Evolutionary conservation across 495 filamentous ascomycete species (phyloP).

Genomic region (Aspergillus wentii): DNA sequence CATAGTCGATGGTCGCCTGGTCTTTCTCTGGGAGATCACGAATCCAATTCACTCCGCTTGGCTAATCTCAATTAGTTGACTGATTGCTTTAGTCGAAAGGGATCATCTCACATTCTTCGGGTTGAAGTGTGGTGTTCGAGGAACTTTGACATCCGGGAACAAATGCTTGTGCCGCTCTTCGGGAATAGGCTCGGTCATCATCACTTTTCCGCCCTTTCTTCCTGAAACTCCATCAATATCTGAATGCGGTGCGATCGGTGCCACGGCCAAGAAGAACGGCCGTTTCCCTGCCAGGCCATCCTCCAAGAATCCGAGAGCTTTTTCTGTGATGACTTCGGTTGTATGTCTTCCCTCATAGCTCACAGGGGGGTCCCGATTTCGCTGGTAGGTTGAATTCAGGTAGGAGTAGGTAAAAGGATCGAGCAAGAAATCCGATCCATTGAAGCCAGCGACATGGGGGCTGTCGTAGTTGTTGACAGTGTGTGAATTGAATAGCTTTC

Average conservation of each 20-base stretch:
- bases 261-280: constrained; percentile 66
- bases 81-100: constrained; percentile 37
- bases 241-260: constrained; percentile 63
- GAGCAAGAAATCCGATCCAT: constrained; percentile 51
- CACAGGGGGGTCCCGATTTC: constrained; percentile 46
- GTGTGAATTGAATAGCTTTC: constrained; percentile 61
- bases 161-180: constrained; percentile 31
- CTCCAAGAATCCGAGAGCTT: constrained; percentile 59
- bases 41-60: constrained; percentile 63
- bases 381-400: constrained; percentile 52
- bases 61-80: constrained; percentile 52
- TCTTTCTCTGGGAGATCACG: constrained; percentile 45
- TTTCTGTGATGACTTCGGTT: constrained; percentile 52
- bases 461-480: constrained; percentile 46
- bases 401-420: constrained; percentile 63
- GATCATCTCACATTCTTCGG: constrained; percentile 38
- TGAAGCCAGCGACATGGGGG: constrained; percentile 49
- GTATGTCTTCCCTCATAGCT: constrained; percentile 46
- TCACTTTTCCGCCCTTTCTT: constrained; percentile 6
- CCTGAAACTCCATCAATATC: constrained; percentile 40
- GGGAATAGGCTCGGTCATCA: constrained; percentile 51
- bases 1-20: constrained; percentile 52
- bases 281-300: constrained; percentile 47
- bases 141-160: constrained; percentile 33
- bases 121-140: constrained; percentile 35